Base-by-base conservation (phyloP, 768 basidiomycete species). In the Lanmaoa rubissima region DNA sequence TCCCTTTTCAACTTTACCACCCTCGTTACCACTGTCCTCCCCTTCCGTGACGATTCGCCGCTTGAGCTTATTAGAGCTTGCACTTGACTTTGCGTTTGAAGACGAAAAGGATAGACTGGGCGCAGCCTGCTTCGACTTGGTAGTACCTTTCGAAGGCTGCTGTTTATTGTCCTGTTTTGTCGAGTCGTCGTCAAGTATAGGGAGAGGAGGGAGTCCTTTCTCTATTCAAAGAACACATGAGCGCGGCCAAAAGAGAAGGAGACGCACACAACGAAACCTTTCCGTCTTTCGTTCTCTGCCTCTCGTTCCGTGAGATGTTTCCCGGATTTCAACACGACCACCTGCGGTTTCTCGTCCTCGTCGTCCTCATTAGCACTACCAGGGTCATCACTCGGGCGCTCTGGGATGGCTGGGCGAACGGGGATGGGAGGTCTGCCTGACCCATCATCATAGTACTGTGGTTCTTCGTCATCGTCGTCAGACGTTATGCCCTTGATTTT, bases 251-350 rank as follows among this genome's bases (percentile, higher is more conserved):
- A 55, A 43, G n/a, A 28, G 43, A 47, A 28, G 4, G 31, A 28
- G 17, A 19, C 3, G 21, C 21, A 45, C 61, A 39, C 61, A 16
- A 53, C 77, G 17, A 48, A 57, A 91, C 91, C 88, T 79, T 81
- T 84, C 53, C 90, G 82, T 52, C 79, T 78, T 63, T 90, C 79
- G 67, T 90, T 87, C 77, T 91, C 87, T 4, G 80, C 92, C 65
- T 96, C 91, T 53, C 80, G 74, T 59, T 81, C 86, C 2, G 83
- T 84, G 42, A 97, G 77, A 75, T 97, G 94, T 68, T 92, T 95
- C 28, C 94, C 94, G 61, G 88, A 83, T 66, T 83, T 92, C 61
- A 97, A 69, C 10, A 96, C 94, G 4, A 97, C 92, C 9, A 97
- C 84, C 67, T 92, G 90, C 3, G 94, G 94, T 61, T 81, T 86